phyloP scores from a whole-genome alignment of 768 basidiomycete genomes.

The Boletellus sp. region DNA sequence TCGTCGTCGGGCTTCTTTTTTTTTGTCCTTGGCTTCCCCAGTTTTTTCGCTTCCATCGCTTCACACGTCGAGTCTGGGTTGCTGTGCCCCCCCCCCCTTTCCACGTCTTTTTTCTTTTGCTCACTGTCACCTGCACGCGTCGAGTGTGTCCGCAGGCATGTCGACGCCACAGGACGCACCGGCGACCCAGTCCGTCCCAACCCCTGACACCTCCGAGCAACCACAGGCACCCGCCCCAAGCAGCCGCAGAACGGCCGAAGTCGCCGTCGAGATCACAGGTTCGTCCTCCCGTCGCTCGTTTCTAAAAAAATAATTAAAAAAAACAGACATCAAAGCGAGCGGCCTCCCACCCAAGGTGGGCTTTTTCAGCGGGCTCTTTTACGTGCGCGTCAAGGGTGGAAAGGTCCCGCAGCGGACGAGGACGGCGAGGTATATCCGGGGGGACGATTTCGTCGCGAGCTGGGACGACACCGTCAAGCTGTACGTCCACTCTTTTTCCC shows the following conservation, averaged over 20 bases:
- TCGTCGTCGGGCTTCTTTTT: neutral
- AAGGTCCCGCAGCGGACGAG: conserved; percentile 27
- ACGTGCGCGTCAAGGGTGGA: conserved; percentile 28
- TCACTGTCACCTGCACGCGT: neutral
- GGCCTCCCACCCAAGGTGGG: conserved; percentile 32
- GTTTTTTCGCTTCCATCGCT: neutral
- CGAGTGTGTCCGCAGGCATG: conserved; percentile 6
- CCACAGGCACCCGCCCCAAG: neutral
- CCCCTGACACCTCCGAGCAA: neutral
- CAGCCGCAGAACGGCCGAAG: conserved; percentile 11
- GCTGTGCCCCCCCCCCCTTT: neutral
- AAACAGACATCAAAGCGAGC: conserved; percentile 33
- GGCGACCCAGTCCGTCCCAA: neutral
- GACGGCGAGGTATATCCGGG: conserved; percentile 21
- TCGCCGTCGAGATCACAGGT: conserved; percentile 30
- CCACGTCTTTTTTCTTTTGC: no score
- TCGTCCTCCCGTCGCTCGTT: neutral
- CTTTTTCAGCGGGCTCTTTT: conserved; percentile 28
- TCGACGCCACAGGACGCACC: conserved; percentile 9
- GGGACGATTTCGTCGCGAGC: conserved; percentile 28
- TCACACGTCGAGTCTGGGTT: no score
- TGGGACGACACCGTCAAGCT: conserved; percentile 27
- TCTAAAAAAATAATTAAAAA: no score
- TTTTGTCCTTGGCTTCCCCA: neutral
- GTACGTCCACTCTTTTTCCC: conserved; percentile 5